A percentile compares a stretch with the other conserved stretches of the same genome.
Evolutionary conservation across 2,329 filamentous ascomycete genomes (phyloP).

Genomic region (Gaeumannomyces tritici): DNA sequence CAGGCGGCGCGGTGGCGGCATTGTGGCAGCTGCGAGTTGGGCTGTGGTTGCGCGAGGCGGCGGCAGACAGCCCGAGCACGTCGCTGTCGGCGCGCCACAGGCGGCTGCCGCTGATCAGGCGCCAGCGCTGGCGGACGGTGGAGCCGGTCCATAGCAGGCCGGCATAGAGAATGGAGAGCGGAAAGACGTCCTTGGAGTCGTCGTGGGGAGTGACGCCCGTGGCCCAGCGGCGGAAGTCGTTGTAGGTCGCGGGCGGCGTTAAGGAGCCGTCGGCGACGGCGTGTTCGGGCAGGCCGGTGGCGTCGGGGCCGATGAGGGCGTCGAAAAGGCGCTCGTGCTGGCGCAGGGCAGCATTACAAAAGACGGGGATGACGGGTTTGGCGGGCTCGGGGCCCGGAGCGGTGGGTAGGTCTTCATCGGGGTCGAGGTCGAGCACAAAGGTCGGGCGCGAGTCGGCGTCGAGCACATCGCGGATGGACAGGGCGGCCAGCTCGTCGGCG

Average conservation of each 20-base stretch:
- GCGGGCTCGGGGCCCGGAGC: slow-evolving; percentile 7
- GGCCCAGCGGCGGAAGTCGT: slow-evolving; percentile 29
- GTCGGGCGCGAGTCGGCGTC: slow-evolving; percentile 24
- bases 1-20: too few relatives aligned
- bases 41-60: too few relatives aligned
- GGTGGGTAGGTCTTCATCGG: slow-evolving; percentile 16
- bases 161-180: slow-evolving; percentile 25
- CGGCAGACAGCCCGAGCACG: too few relatives aligned
- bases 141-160: slow-evolving; percentile 26
- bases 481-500: slow-evolving; percentile 12
- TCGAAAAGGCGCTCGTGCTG: slow-evolving; percentile 23
- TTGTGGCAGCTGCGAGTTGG: too few relatives aligned
- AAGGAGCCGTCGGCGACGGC: background rate
- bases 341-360: slow-evolving; percentile 23
- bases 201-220: slow-evolving; percentile 30
- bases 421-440: slow-evolving; percentile 27
- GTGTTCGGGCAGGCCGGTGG: background rate
- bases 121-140: slow-evolving; percentile 27
- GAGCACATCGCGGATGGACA: slow-evolving; percentile 14
- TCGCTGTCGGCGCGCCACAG: slow-evolving; percentile 17
- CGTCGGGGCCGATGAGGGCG: slow-evolving; percentile 13
- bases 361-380: slow-evolving; percentile 20
- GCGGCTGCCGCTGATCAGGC: slow-evolving; percentile 29
- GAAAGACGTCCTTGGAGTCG: slow-evolving; percentile 33
- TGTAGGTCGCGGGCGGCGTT: slow-evolving; percentile 13